phyloP scores from a whole-genome alignment of 192 early-diverging fungal species.

The Physocladia obscura region DNA sequence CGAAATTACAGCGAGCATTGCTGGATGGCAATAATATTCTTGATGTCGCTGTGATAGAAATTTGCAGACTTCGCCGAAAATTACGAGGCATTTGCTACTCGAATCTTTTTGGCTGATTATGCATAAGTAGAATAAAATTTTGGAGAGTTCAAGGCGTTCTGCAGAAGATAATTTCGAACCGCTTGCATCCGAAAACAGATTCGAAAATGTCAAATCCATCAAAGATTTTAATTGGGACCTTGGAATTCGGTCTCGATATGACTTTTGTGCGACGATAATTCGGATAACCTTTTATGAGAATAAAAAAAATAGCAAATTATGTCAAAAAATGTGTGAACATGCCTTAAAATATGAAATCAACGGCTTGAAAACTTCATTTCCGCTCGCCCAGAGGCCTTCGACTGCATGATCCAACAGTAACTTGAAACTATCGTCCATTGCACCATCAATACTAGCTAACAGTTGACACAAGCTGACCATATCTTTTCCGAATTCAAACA shows the following conservation, averaged over 20 bases:
- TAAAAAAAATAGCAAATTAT: neutral
- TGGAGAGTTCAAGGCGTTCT: conserved; percentile 1
- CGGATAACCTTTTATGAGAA: conserved; percentile 10
- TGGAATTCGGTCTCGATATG: neutral
- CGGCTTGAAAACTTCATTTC: neutral
- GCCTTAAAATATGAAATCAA: conserved; percentile 1
- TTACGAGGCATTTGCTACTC: neutral
- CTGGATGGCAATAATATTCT: conserved; percentile 8
- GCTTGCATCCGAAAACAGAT: neutral
- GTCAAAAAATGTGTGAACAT: neutral
- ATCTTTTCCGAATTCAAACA: neutral
- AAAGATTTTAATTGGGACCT: conserved; percentile 14
- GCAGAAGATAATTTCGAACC: neutral
- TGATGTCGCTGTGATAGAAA: neutral
- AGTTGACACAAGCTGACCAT: neutral
- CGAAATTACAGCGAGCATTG: neutral
- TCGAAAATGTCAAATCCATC: neutral
- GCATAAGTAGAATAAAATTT: conserved; percentile 2
- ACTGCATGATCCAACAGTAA: neutral
- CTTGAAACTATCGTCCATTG: neutral
- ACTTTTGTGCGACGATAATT: neutral
- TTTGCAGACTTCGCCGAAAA: neutral
- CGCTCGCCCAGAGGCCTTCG: conserved; percentile 2
- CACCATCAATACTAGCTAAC: no score
- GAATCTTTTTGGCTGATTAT: neutral